Conservation (phyloP, 1,139 yeast species). For the Candida sp. region DNA sequence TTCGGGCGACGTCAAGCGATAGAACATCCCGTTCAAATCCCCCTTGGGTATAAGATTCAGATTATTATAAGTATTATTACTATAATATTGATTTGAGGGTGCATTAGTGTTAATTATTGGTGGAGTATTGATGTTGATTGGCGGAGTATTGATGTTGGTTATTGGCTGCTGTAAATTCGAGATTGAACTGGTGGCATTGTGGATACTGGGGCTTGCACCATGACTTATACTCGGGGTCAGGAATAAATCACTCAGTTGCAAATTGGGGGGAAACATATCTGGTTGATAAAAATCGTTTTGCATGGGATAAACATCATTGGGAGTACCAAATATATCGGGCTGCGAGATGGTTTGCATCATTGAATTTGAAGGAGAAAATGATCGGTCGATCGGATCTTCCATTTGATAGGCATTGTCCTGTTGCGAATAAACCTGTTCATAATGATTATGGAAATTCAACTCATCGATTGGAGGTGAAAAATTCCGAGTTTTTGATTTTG, state of each 20-base stretch:
- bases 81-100: constrained; percentile 7
- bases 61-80: constrained; percentile 2
- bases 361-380: not conserved
- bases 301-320: not conserved
- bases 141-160: constrained; percentile 3
- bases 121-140: constrained; percentile 12
- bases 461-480: constrained; percentile 13
- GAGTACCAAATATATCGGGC: not conserved
- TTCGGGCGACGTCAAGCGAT: constrained; percentile 1
- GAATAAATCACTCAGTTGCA: not conserved
- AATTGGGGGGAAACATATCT: not conserved
- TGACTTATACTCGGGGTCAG: not conserved
- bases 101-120: constrained; percentile 12
- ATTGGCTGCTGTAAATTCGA: constrained; percentile 2
- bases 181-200: not conserved
- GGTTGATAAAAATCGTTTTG: not conserved
- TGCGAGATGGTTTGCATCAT: not conserved
- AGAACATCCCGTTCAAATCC: constrained; percentile 6
- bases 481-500: constrained; percentile 11
- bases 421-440: constrained; percentile 22
- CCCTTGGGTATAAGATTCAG: constrained; percentile 8
- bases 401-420: constrained; percentile 8
- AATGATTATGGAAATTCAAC: constrained; percentile 17
- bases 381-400: constrained; percentile 1
- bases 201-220: not conserved